phyloP scores from a whole-genome alignment of 805 yeast species.

The Candida orba region DNA sequence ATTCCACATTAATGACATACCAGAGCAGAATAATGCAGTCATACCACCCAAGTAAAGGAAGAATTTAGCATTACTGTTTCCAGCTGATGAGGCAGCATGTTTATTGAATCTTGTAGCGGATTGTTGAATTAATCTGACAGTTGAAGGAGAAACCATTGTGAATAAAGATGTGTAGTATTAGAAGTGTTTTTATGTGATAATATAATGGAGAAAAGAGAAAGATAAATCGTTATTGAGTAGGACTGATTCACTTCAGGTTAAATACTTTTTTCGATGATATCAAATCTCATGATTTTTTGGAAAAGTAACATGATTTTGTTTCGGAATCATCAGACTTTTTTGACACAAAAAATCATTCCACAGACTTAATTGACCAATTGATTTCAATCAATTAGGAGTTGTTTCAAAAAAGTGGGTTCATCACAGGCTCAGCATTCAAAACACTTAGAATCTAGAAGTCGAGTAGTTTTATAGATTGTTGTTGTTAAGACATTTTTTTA shows the following conservation, averaged over 20 bases:
- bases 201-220: background rate
- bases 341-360: no score
- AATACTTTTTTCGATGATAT: background rate
- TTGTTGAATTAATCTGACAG: slow-evolving; percentile 17
- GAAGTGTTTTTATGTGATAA: background rate
- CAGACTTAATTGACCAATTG: no score
- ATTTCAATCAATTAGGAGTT: no score
- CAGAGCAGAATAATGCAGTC: slow-evolving; percentile 13
- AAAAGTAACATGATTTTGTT: no score
- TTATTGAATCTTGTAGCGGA: slow-evolving; percentile 17
- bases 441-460: no score
- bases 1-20: slow-evolving; percentile 14
- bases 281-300: background rate
- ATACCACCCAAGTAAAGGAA: slow-evolving; percentile 16
- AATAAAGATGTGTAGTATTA: background rate
- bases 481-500: no score
- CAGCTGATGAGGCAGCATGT: slow-evolving; percentile 12
- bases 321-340: no score
- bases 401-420: no score
- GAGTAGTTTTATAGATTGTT: no score
- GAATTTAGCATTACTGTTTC: slow-evolving; percentile 9
- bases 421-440: no score
- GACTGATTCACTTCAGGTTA: background rate
- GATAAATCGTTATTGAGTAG: background rate
- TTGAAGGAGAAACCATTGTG: slow-evolving; percentile 21